These are phyloP conservation scores for Selaginella moellendorffii DNA, from an alignment of 75 land plant genomes.

Conservation along the genomic window DNA sequence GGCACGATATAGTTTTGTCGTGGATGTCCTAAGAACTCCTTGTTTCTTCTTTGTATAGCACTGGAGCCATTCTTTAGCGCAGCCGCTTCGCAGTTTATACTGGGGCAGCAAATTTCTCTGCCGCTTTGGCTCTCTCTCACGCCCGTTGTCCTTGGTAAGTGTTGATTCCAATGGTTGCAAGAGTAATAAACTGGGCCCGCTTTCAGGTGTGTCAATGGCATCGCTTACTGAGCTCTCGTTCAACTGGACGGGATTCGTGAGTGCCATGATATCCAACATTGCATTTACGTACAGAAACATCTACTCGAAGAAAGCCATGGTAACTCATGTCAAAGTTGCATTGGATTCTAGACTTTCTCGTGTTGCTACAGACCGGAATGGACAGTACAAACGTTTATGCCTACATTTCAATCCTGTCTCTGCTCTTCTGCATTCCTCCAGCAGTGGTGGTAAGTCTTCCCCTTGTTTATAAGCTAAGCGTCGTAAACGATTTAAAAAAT, in stretches of 20 bases:
- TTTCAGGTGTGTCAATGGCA: constrained; percentile 88
- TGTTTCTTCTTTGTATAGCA: constrained; percentile 31
- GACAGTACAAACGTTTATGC: constrained; percentile 97
- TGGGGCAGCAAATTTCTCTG: constrained; percentile 81
- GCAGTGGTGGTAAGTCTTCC: constrained; percentile 82
- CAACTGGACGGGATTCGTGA: constrained; percentile 92
- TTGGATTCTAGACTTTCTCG: no score
- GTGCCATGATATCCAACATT: constrained; percentile 97
- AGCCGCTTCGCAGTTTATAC: constrained; percentile 89
- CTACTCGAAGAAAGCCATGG: constrained; percentile 99
- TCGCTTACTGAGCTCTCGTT: constrained; percentile 94
- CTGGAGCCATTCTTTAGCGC: constrained; percentile 99
- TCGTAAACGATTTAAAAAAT: neutral
- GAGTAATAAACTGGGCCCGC: no score
- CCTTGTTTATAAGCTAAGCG: no score
- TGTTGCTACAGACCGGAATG: constrained; percentile 91
- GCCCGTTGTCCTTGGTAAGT: constrained; percentile 83
- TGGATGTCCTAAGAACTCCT: neutral
- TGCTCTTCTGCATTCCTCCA: constrained; percentile 82
- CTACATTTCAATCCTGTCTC: constrained; percentile 79
- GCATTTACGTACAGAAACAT: constrained; percentile 97
- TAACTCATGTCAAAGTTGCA: no score
- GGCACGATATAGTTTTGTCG: neutral
- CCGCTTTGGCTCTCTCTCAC: constrained; percentile 76
- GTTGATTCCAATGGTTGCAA: neutral